Evolutionary conservation across 2,329 filamentous ascomycete genomes (phyloP), one percentile per base, ranked within the genome.

Genomic region (Trichoderma semiorbis): DNA sequence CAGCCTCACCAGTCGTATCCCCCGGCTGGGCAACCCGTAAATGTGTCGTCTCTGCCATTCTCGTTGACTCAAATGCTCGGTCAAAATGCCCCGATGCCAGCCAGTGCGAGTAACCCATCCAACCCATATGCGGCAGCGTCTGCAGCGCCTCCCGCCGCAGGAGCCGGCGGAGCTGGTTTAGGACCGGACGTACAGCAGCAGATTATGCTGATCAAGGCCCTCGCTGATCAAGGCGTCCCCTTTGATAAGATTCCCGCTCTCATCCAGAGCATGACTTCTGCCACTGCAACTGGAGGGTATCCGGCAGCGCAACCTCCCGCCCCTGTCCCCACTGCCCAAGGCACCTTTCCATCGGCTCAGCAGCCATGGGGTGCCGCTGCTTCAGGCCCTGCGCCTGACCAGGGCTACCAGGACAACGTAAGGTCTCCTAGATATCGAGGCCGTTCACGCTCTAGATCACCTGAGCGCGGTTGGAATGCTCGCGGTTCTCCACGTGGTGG

Each of bases 381-480:
- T 34, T 73, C 78, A 39, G 74, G 74, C 16, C 74, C 76, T 62
- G 76, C 80, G 58, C 82, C 84, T 71, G 90, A 91, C 76, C 84
- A 82, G 73, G 83, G 84, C 72, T 89, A 85, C 75, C 85, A 86
- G 74, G 87, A 90, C 72, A 85, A 84, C 77, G 82, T 86, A 79
- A 88, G 90, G 79, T 93, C 92, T 39, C 91, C 85, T 73, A 84
- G 86, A 79, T 85, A 85, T 76, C 84, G 85, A 72, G 87, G 78
- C 60, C 89, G 92, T 72, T 94, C 92, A 72, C 89, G 94, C 67
- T 95, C 93, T 36, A 90, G 93, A 50, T 97, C 94, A 75, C 93
- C 94, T 65, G 90, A 91, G 72, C 91, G 90, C 78, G 89, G 89
- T 75, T 93, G 92, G 86, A 90, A 90, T 24, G 24, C 72, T 73